Percentiles rank a stretch among this genome's conserved stretches.
Evolutionary conservation across 352 stramenopile species (phyloP).

Genomic region (Phytophthora syringae): DNA sequence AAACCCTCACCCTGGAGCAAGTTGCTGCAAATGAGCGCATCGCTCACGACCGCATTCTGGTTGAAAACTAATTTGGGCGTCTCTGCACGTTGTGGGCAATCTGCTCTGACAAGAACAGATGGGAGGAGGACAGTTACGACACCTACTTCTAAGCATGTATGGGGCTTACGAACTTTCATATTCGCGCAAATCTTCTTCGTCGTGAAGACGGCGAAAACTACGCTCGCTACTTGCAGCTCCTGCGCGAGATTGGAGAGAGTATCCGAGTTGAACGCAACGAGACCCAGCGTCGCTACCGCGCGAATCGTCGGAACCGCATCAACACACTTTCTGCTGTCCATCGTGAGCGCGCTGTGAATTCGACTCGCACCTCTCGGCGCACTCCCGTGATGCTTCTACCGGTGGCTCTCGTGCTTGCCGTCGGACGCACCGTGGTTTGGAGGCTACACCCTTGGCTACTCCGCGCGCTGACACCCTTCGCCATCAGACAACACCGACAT

Average conservation of each 20-base stretch:
- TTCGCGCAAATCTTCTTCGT: conserved; percentile 15
- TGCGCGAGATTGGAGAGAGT: conserved; percentile 1
- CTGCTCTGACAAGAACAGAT: conserved; percentile 23
- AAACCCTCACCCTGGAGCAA: conserved; percentile 5
- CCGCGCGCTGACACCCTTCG: no score
- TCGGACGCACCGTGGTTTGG: no score
- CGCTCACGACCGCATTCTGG: neutral
- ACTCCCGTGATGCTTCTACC: no score
- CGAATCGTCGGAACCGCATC: conserved; percentile 1
- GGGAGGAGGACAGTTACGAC: conserved; percentile 26
- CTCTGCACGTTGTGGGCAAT: conserved; percentile 26
- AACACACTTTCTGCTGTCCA: conserved; percentile 2
- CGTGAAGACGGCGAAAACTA: conserved; percentile 22
- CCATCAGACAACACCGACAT: no score
- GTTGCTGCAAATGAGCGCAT: conserved; percentile 20
- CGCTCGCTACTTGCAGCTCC: conserved; percentile 8
- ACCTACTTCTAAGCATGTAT: conserved; percentile 16
- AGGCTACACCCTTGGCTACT: no score
- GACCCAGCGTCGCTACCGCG: conserved; percentile 2
- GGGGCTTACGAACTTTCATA: conserved; percentile 34
- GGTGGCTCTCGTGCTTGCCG: no score
- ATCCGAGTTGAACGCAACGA: neutral
- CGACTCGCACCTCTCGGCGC: no score
- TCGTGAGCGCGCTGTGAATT: neutral
- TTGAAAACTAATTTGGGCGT: neutral